Percentiles rank a stretch among this genome's conserved stretches.
Conservation (phyloP, 148 eudicot genomes). For the Mesembryanthemum crystallinum region DNA sequence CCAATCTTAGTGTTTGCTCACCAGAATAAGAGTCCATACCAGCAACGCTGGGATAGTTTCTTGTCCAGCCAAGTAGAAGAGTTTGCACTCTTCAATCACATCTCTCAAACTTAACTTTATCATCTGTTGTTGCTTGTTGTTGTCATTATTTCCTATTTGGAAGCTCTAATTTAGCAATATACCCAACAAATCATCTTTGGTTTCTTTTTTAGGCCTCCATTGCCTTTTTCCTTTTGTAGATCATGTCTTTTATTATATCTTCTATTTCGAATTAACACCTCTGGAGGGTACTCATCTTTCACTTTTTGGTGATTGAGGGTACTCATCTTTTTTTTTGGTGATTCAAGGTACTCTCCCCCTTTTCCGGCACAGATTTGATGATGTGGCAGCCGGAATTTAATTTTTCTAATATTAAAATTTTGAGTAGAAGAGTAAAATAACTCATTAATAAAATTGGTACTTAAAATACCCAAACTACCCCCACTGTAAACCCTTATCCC, state of each 20-base stretch:
- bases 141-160: conserved; percentile 1
- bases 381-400: too few relatives aligned
- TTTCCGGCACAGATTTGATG: too few relatives aligned
- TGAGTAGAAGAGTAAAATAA: too few relatives aligned
- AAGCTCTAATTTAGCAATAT: conserved; percentile 32
- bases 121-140: not conserved
- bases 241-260: conserved; percentile 25
- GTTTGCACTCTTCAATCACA: conserved; percentile 51
- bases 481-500: too few relatives aligned
- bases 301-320: too few relatives aligned
- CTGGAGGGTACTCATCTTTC: too few relatives aligned
- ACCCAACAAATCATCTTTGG: conserved; percentile 36
- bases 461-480: too few relatives aligned
- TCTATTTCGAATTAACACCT: too few relatives aligned
- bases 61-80: conserved; percentile 46
- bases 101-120: conserved; percentile 37
- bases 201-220: conserved; percentile 29
- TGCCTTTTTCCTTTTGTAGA: conserved; percentile 28
- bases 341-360: too few relatives aligned
- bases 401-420: too few relatives aligned
- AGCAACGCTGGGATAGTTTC: conserved; percentile 41
- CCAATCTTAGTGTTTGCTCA: conserved; percentile 44
- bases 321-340: too few relatives aligned
- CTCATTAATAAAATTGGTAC: too few relatives aligned
- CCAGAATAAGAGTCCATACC: conserved; percentile 43